Conservation (phyloP, 2,329 filamentous ascomycete genomes). For the Fusarium compactum region DNA sequence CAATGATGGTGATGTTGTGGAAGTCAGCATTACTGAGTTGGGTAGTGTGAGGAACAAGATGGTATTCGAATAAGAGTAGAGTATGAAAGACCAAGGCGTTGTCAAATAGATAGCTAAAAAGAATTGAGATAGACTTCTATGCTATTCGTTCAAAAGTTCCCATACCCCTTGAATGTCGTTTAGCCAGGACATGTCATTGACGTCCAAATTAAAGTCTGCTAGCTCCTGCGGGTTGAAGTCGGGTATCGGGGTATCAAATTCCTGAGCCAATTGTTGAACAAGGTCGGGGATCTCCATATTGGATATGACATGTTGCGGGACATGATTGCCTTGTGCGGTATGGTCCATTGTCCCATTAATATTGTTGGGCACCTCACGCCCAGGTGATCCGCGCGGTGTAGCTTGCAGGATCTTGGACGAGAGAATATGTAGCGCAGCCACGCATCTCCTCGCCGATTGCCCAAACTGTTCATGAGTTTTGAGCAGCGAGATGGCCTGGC, state of each 20-base stretch:
- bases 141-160: constrained; percentile 47
- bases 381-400: constrained; percentile 1
- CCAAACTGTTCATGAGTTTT: constrained; percentile 52
- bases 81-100: no score
- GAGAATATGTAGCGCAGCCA: constrained; percentile 51
- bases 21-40: constrained; percentile 56
- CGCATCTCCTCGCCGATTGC: constrained; percentile 50
- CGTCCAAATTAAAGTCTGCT: constrained; percentile 48
- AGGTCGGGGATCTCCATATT: constrained; percentile 23
- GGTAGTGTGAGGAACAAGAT: constrained; percentile 55
- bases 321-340: neutral
- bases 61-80: no score
- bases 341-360: neutral
- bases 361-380: neutral
- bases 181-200: constrained; percentile 52
- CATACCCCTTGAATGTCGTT: constrained; percentile 51
- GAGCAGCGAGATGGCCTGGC: constrained; percentile 51
- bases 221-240: constrained; percentile 44
- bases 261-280: constrained; percentile 37
- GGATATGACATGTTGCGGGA: neutral
- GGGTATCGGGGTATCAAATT: constrained; percentile 38
- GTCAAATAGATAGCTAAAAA: neutral
- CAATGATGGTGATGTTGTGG: constrained; percentile 58
- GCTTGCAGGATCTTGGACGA: constrained; percentile 51
- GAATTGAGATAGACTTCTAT: neutral